Base-by-base conservation (phyloP, 306 rosid genomes). In the Cicer cuneatum region DNA sequence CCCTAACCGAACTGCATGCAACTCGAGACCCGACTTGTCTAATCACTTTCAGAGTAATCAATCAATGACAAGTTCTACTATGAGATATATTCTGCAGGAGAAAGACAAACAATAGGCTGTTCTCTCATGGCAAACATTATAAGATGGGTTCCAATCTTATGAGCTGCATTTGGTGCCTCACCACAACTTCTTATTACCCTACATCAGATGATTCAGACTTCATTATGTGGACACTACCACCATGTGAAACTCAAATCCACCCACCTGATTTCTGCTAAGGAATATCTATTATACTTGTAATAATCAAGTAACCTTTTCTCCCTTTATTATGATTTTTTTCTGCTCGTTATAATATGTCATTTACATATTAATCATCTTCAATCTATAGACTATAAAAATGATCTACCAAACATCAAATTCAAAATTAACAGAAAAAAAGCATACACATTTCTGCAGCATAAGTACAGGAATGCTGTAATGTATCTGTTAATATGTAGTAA, bases 241-340 rank as follows among this genome's bases (percentile, higher is more conserved):
- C 92, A 86, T 82, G 88, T 86, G 90, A 78, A 68, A 38, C 54
- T 83, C 85, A 81, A 37, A 56, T 35, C 13, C 15, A 38, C 24
- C 41, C 41, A 11, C 41, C 64, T 58, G 41, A 58, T 58, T 51
- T 16, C 10, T 7, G 58, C 29, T 24, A 51, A 51, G 58, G 24
- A 51, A 52, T 52, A 29, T 52, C 29, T 16, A 16, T 49, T 49
- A 29, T n/a, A 1, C n/a, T 14, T n/a, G 15, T 21, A 9, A 56
- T 52, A 52, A 18, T 37, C 66, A 60, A 8, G 7, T 37, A 60
- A 45, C 19, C 18, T 37, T 37, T 13, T 11, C 45, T 38, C 21
- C 6, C 47, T 62, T 5, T 58, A 11, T 11, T 29, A 6, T 7
- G 8, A 14, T 51, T 3, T 15, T 51, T 51, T 15, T 51, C 10